Percentiles rank a stretch among this genome's conserved stretches.
These are phyloP conservation scores for Sugiyamaella novakii DNA, from an alignment of 1,139 yeast genomes.

Conservation along the genomic window DNA sequence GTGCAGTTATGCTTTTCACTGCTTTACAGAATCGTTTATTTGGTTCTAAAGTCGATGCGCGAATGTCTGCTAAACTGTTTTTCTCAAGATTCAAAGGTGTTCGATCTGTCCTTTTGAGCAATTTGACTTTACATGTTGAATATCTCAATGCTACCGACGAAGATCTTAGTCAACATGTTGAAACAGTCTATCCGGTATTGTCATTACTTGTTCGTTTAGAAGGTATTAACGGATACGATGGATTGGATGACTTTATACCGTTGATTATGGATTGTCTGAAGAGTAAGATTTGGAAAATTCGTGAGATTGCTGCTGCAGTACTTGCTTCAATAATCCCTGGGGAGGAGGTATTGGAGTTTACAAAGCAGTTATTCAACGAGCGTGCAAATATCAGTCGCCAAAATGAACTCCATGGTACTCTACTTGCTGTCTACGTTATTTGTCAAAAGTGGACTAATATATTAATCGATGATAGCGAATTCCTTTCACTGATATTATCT, in stretches of 20 bases:
- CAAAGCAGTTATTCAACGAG: slow-evolving; percentile 25
- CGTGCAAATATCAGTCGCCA: slow-evolving; percentile 35
- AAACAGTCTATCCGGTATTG: slow-evolving; percentile 71
- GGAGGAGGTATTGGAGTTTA: slow-evolving; percentile 35
- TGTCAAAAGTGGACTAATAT: slow-evolving; percentile 5
- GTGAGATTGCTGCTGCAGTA: slow-evolving; percentile 83
- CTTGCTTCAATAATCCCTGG: slow-evolving; percentile 54
- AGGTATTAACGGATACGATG: slow-evolving; percentile 56
- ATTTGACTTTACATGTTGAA: slow-evolving; percentile 47
- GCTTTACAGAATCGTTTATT: slow-evolving; percentile 78
- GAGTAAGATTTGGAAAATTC: slow-evolving; percentile 70
- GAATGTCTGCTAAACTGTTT: slow-evolving; percentile 63
- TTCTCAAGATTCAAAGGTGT: slow-evolving; percentile 64
- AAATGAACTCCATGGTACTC: slow-evolving; percentile 60
- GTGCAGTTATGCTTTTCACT: slow-evolving; percentile 91
- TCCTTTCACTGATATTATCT: slow-evolving; percentile 28
- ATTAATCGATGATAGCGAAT: slow-evolving; percentile 21
- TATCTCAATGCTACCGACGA: slow-evolving; percentile 27
- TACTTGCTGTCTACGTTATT: slow-evolving; percentile 46
- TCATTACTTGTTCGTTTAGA: slow-evolving; percentile 70
- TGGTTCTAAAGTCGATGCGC: slow-evolving; percentile 55
- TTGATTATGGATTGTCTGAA: slow-evolving; percentile 52
- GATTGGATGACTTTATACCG: slow-evolving; percentile 53
- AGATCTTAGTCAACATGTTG: slow-evolving; percentile 42
- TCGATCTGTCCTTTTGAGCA: slow-evolving; percentile 50